Evolutionary conservation across 169 alveolate genomes (phyloP).

Genomic region (Eimeria maxima): DNA sequence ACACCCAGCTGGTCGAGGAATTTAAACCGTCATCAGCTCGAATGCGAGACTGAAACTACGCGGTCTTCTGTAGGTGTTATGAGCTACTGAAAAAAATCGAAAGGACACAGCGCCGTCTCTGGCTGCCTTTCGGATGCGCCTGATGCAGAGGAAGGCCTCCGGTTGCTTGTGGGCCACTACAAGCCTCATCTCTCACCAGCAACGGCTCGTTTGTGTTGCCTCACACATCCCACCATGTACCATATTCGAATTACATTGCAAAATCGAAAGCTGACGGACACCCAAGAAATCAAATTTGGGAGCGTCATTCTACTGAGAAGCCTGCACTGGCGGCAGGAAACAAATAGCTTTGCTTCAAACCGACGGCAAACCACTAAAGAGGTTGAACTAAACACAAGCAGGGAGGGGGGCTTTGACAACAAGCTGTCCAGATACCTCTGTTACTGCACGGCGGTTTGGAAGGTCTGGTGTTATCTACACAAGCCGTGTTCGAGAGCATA

Average conservation of each 20-base stretch:
- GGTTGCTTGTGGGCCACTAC: no score
- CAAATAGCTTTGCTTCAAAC: not conserved
- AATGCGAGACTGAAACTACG: not conserved
- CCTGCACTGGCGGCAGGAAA: not conserved
- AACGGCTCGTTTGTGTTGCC: no score
- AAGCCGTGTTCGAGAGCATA: not conserved
- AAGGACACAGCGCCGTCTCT: not conserved
- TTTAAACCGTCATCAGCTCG: not conserved
- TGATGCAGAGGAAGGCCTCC: no score
- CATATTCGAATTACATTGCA: not conserved
- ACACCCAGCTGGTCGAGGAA: not conserved
- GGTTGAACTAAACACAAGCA: not conserved
- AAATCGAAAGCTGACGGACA: not conserved
- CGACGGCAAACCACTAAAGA: not conserved
- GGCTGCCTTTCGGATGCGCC: no score
- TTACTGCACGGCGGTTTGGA: not conserved
- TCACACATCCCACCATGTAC: not conserved
- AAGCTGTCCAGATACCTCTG: not conserved
- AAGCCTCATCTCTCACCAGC: no score
- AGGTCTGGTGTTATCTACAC: not conserved
- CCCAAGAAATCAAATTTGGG: not conserved
- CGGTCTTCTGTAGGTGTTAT: not conserved
- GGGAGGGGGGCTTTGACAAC: not conserved
- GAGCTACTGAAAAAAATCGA: not conserved
- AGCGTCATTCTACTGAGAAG: not conserved